Evolutionary conservation across 1,139 yeast genomes (phyloP), one percentile per base, ranked within the genome.

Genomic region (Yamadazyma taylorii): DNA sequence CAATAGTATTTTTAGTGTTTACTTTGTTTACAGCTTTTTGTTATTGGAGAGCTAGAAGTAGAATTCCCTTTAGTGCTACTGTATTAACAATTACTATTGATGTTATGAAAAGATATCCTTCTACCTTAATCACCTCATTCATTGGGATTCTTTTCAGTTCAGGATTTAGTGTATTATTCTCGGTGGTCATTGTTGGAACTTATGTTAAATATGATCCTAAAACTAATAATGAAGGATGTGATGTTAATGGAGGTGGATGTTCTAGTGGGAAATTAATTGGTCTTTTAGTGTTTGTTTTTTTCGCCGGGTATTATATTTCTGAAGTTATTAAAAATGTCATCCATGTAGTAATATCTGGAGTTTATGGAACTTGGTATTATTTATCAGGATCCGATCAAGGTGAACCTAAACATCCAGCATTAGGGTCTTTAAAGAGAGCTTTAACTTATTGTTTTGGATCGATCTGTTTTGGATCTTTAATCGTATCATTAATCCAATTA

Each of bases 341-440:
- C 38, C 96, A 90, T 56, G 85, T 85, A 28, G 81, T 92, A 1
- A 81, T 88, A 41, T 75, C 92, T 17, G 96, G 96, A 24, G 79
- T 89, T 24, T 90, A 78, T 56, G 97, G 97, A 15, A 78, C 94
- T 4, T 89, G 97, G 96, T 89, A 87, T 61, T 89, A 85, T 58
- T 70, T 85, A 56, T 76, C 87, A 32, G 75, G 73, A 45, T 76
- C 89, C 2, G 90, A 84, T 53, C 85, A 84, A 52, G 95, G 95
- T 5, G 77, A 82, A 67, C 96, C 96, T 24, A 75, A 63, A 49
- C 77, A 78, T 66, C 95, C 95, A 8, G 94, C 95, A 1, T 61
- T 80, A 39, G 90, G 95, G 5, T 84, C 96, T 2, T 79, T 90
- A 48, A 81, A 78, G 54, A 75, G 96, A 50, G 87, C 96, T 1